These are phyloP conservation scores for Stagonosporopsis rhizophila DNA, from an alignment of 2,329 filamentous ascomycete genomes.

Conservation along the genomic window DNA sequence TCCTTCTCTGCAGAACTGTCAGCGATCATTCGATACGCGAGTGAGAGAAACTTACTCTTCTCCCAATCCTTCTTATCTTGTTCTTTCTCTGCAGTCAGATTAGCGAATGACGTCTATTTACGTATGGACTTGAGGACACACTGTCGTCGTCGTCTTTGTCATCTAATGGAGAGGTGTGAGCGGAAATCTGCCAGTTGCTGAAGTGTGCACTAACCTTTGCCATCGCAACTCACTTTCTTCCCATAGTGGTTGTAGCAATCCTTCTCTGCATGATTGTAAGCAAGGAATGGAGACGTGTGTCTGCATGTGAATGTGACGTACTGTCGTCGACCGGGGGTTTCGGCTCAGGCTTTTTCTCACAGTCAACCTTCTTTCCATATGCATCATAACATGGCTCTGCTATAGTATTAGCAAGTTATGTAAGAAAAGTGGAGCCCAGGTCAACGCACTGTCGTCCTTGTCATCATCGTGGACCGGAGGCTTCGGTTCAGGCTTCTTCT, in stretches of 20 bases:
- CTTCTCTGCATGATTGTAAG: not conserved
- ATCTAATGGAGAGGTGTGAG: too few species aligned
- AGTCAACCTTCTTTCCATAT: not conserved
- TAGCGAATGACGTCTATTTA: not conserved
- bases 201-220: not conserved
- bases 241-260: not conserved
- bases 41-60: not conserved
- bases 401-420: not conserved
- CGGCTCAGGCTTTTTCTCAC: not conserved
- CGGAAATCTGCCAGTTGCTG: too few species aligned
- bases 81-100: conserved; percentile 1
- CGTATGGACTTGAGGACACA: not conserved
- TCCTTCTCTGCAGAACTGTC: conserved; percentile 7
- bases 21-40: not conserved
- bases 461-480: not conserved
- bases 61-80: conserved; percentile 1
- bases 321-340: not conserved
- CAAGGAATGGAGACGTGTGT: not conserved
- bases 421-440: not conserved
- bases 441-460: not conserved
- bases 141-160: not conserved
- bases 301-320: not conserved
- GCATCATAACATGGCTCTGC: not conserved
- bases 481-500: not conserved
- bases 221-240: not conserved